Conservation (phyloP, 2,329 filamentous ascomycete species). For the Stromatinia cepivora region DNA sequence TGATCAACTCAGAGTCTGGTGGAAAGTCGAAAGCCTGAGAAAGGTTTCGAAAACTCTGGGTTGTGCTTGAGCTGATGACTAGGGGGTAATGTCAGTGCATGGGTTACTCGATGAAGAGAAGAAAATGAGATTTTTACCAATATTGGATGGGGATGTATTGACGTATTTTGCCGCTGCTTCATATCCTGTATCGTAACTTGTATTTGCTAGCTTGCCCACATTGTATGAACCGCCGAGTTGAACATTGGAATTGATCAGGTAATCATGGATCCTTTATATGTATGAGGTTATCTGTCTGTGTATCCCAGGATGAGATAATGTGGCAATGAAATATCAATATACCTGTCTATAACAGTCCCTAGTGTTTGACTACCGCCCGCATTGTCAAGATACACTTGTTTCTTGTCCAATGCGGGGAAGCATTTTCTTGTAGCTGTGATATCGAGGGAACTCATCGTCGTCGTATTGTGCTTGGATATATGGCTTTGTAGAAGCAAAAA, state of each 20-base stretch:
- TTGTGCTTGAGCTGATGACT: constrained; percentile 73
- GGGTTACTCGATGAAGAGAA: neutral
- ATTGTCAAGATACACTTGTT: constrained; percentile 76
- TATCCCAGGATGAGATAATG: neutral
- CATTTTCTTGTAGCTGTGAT: constrained; percentile 55
- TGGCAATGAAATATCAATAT: constrained; percentile 19
- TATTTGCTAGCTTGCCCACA: constrained; percentile 58
- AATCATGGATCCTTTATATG: constrained; percentile 57
- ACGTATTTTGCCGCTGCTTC: constrained; percentile 68
- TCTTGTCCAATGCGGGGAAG: constrained; percentile 67
- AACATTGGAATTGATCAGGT: constrained; percentile 68
- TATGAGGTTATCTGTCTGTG: constrained; percentile 18
- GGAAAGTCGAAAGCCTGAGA: constrained; percentile 54
- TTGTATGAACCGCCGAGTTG: constrained; percentile 73
- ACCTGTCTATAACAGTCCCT: constrained; percentile 66
- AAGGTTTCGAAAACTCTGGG: constrained; percentile 74
- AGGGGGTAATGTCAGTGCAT: neutral
- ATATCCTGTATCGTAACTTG: constrained; percentile 59
- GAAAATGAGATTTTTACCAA: constrained; percentile 48
- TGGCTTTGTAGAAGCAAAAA: neutral
- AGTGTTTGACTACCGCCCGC: constrained; percentile 74
- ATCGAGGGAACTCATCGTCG: constrained; percentile 48
- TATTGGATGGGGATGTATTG: constrained; percentile 65
- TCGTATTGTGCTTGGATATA: neutral
- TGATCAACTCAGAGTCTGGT: constrained; percentile 63